phyloP scores from a whole-genome alignment of 345 rosid species.

The Streptanthus diversifolius region DNA sequence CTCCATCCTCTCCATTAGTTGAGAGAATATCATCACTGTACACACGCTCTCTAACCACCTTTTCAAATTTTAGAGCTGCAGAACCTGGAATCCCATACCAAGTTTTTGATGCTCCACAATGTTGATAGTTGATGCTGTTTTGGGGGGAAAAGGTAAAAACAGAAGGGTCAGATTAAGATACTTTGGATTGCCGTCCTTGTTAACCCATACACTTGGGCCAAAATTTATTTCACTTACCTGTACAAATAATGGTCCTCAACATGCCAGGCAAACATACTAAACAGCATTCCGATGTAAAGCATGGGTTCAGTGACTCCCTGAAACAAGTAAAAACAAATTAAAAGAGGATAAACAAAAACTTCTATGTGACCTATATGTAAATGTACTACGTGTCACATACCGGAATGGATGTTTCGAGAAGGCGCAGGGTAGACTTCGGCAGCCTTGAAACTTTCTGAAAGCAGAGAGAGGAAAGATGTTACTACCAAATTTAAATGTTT shows the following conservation, averaged over 20 bases:
- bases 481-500: not conserved
- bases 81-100: conserved; percentile 99
- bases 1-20: conserved; percentile 86
- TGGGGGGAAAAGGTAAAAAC: not conserved
- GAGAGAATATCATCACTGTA: conserved; percentile 73
- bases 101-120: conserved; percentile 98
- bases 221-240: conserved; percentile 50
- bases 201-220: conserved; percentile 5
- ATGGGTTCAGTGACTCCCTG: conserved; percentile 99
- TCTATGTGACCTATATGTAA: not conserved
- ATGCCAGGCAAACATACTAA: conserved; percentile 99
- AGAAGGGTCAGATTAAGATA: not conserved
- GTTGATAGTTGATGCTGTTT: conserved; percentile 94
- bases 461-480: conserved; percentile 17
- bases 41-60: conserved; percentile 81
- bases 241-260: conserved; percentile 98
- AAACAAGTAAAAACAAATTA: conserved; percentile 33
- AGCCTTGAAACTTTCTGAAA: conserved; percentile 82
- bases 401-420: conserved; percentile 81
- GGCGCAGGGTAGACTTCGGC: conserved; percentile 83
- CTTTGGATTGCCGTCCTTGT: not conserved
- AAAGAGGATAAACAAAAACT: not conserved
- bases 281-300: conserved; percentile 99
- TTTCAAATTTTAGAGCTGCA: conserved; percentile 89
- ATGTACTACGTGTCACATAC: conserved; percentile 37